These are phyloP conservation scores for Backusella liffmaniae DNA, from an alignment of 192 early-diverging fungal species.

Conservation along the genomic window DNA sequence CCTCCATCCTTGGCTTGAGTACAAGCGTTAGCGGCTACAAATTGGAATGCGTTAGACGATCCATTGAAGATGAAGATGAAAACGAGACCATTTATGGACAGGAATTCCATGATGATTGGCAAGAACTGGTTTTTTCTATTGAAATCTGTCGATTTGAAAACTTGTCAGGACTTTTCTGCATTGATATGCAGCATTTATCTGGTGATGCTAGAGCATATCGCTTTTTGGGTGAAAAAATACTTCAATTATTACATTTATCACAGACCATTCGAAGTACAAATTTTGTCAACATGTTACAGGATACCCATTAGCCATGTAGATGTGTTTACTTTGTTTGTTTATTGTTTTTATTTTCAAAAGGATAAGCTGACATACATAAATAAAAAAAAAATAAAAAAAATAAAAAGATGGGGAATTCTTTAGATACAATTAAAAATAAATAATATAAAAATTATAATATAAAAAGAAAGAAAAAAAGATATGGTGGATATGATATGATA, in stretches of 20 bases:
- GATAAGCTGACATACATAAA: too few species aligned
- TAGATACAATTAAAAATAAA: not conserved
- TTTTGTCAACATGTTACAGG: not conserved
- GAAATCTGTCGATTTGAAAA: slow-evolving; percentile 90
- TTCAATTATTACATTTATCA: slow-evolving; percentile 41
- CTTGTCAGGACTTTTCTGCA: slow-evolving; percentile 67
- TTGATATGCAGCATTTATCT: slow-evolving; percentile 63
- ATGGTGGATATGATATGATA: slow-evolving; percentile 7
- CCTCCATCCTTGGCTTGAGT: slow-evolving; percentile 47
- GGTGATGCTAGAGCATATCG: slow-evolving; percentile 73
- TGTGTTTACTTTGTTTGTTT: not conserved
- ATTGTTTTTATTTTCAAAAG: not conserved
- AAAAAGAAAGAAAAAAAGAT: not conserved
- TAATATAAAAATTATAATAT: not conserved
- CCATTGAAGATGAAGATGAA: slow-evolving; percentile 32
- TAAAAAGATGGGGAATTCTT: not conserved
- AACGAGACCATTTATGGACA: slow-evolving; percentile 50
- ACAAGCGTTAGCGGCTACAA: slow-evolving; percentile 50
- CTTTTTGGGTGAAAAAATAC: slow-evolving; percentile 62
- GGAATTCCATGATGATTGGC: slow-evolving; percentile 51
- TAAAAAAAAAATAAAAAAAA: not conserved
- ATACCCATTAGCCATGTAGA: not conserved
- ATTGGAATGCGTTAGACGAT: slow-evolving; percentile 45
- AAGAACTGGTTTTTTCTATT: slow-evolving; percentile 80
- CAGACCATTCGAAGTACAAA: not conserved